A percentile compares a stretch with the other conserved stretches of the same genome.
Evolutionary conservation across 768 basidiomycete genomes (phyloP).

Genomic region (Xerocomellus chrysenteron): DNA sequence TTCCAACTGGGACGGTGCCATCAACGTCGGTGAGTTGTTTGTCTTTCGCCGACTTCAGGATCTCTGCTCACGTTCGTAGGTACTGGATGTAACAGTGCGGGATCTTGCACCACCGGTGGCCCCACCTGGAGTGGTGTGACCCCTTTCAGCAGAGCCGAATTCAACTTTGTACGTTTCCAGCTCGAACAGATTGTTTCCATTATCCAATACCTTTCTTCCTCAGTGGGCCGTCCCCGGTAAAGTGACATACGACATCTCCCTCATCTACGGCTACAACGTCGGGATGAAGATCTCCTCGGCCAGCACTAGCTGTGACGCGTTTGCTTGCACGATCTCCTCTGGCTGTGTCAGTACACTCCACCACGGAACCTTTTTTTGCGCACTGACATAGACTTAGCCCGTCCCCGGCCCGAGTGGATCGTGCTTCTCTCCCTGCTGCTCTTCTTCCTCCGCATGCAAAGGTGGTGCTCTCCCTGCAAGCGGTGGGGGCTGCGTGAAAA

Average conservation of each 20-base stretch:
- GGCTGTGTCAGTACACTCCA: slow-evolving; percentile 27
- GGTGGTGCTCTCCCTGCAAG: slow-evolving; percentile 28
- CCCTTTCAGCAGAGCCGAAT: slow-evolving; percentile 34
- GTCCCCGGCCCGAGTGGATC: slow-evolving; percentile 27
- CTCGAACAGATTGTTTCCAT: background rate
- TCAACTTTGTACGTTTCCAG: slow-evolving; percentile 27
- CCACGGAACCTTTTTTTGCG: too few relatives aligned
- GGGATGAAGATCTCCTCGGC: slow-evolving; percentile 35
- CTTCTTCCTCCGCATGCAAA: slow-evolving; percentile 27
- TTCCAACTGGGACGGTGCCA: slow-evolving; percentile 31
- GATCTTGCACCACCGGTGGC: slow-evolving; percentile 30
- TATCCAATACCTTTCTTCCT: background rate
- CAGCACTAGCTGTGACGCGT: slow-evolving; percentile 24
- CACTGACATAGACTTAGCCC: slow-evolving; percentile 19
- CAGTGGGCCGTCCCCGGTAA: slow-evolving; percentile 25
- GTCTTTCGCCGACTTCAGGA: background rate
- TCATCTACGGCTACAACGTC: slow-evolving; percentile 35
- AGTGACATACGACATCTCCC: slow-evolving; percentile 34
- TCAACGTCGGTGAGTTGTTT: slow-evolving; percentile 27
- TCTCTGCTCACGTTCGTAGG: slow-evolving; percentile 19
- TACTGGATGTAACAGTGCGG: slow-evolving; percentile 27
- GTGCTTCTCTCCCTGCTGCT: slow-evolving; percentile 32
- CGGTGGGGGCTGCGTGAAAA: slow-evolving; percentile 29
- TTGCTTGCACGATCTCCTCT: slow-evolving; percentile 32
- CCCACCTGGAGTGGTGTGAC: slow-evolving; percentile 31